Percentiles rank a stretch among this genome's conserved stretches.
Evolutionary conservation across 75 land plant species (phyloP).

Genomic region (Adiantum capillusveneris): DNA sequence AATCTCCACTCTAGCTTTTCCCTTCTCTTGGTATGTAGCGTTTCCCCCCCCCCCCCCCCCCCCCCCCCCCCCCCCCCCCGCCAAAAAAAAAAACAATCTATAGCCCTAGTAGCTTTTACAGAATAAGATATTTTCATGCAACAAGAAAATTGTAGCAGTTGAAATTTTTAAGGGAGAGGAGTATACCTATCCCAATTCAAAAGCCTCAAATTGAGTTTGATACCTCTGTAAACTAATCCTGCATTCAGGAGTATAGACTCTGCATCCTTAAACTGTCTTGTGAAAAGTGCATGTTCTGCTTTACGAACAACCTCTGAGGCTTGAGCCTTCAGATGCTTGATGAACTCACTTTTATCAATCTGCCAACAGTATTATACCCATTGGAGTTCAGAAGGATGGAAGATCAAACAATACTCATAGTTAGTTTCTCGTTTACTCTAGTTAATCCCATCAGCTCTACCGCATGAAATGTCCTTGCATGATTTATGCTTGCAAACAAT

Average conservation of each 20-base stretch:
- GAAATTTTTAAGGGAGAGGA: too few relatives aligned
- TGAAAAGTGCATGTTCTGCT: conserved; percentile 29
- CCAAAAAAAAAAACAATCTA: too few relatives aligned
- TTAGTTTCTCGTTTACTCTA: not conserved
- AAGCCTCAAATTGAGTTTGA: conserved; percentile 21
- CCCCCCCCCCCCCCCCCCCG: too few relatives aligned
- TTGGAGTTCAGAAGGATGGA: not conserved
- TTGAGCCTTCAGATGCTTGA: conserved; percentile 17
- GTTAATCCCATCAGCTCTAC: too few relatives aligned
- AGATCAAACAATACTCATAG: not conserved
- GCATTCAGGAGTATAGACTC: conserved; percentile 29
- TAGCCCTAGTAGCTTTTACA: too few relatives aligned
- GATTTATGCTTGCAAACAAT: too few relatives aligned
- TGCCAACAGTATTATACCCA: not conserved
- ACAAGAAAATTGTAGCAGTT: too few relatives aligned
- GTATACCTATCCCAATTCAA: conserved; percentile 36
- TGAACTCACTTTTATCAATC: conserved; percentile 31
- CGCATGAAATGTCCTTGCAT: too few relatives aligned
- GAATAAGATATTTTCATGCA: too few relatives aligned
- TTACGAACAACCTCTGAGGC: conserved; percentile 23
- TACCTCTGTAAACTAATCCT: conserved; percentile 26
- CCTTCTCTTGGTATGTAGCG: too few relatives aligned
- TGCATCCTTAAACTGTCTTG: conserved; percentile 27
- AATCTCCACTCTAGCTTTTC: too few relatives aligned
- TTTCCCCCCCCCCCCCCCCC: too few relatives aligned